Percentiles rank a stretch among this genome's conserved stretches.
These are phyloP conservation scores for Cryphonectria naterciae DNA, from an alignment of 2,329 filamentous ascomycete species.

Conservation along the genomic window DNA sequence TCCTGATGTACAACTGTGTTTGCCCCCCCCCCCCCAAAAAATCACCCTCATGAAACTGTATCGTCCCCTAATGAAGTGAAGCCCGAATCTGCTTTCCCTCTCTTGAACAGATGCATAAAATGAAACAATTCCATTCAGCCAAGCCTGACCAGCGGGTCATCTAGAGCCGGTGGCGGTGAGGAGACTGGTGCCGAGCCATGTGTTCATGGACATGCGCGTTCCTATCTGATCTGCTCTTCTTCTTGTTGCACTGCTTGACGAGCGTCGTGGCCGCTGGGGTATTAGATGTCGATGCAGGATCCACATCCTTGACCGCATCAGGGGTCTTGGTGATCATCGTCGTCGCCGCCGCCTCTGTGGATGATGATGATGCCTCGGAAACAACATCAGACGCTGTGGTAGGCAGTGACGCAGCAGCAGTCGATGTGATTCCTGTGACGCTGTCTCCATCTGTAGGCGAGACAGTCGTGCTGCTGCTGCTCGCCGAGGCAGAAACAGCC, in stretches of 20 bases:
- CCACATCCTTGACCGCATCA: neutral
- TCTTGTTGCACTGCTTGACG: constrained; percentile 13
- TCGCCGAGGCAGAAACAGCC: neutral
- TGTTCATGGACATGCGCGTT: constrained; percentile 1
- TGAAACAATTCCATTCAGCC: too few relatives aligned
- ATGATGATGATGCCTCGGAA: neutral
- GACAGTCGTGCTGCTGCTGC: neutral
- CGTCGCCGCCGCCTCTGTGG: too few relatives aligned
- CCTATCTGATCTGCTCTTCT: neutral
- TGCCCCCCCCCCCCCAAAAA: neutral
- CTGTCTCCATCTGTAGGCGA: neutral
- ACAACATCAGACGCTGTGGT: neutral
- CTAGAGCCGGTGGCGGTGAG: constrained; percentile 8
- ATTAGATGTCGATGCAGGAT: neutral
- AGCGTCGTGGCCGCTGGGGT: constrained; percentile 7
- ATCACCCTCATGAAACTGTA: neutral
- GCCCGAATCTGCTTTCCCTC: neutral
- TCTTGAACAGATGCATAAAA: too few relatives aligned
- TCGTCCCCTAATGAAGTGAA: neutral
- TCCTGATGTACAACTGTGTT: neutral
- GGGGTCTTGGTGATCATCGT: neutral
- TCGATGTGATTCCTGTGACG: neutral
- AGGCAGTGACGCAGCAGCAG: neutral
- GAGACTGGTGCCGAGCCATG: constrained; percentile 4
- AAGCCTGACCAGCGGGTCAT: neutral